Evolutionary conservation across 148 eudicot species (phyloP).

Genomic region (Vaccinium macrocarpon): DNA sequence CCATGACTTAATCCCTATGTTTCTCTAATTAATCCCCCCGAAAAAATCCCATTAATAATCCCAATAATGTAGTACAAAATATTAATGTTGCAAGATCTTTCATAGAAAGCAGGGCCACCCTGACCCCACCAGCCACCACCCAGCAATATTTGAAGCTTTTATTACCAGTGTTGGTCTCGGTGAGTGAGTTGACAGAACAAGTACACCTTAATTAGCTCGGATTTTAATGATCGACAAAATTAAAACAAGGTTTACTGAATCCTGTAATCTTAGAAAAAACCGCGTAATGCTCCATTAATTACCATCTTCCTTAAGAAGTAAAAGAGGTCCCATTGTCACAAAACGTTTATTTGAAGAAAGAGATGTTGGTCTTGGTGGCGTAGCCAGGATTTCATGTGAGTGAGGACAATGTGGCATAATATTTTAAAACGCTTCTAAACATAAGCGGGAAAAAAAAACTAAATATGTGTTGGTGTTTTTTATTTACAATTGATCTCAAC

Average conservation of each 20-base stretch:
- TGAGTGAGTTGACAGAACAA: conserved; percentile 6
- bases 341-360: conserved; percentile 4
- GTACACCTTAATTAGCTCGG: not conserved
- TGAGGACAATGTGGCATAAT: too few species aligned
- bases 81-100: conserved; percentile 17
- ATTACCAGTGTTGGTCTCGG: not conserved
- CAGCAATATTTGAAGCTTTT: not conserved
- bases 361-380: conserved; percentile 16
- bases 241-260: conserved; percentile 7
- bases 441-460: too few species aligned
- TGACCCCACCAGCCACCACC: not conserved
- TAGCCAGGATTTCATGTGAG: too few species aligned
- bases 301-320: not conserved
- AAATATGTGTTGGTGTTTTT: too few species aligned
- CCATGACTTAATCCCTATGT: conserved; percentile 23
- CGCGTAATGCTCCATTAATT: not conserved
- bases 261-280: not conserved
- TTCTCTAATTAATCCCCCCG: conserved; percentile 18
- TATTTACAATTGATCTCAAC: too few species aligned
- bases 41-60: conserved; percentile 1
- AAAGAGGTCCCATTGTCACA: not conserved
- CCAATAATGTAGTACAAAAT: not conserved
- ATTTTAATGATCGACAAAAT: conserved; percentile 10
- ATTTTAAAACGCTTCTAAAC: too few species aligned
- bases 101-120: conserved; percentile 24